Conservation (phyloP, 805 yeast genomes). For the Candida methanosorbosa region DNA sequence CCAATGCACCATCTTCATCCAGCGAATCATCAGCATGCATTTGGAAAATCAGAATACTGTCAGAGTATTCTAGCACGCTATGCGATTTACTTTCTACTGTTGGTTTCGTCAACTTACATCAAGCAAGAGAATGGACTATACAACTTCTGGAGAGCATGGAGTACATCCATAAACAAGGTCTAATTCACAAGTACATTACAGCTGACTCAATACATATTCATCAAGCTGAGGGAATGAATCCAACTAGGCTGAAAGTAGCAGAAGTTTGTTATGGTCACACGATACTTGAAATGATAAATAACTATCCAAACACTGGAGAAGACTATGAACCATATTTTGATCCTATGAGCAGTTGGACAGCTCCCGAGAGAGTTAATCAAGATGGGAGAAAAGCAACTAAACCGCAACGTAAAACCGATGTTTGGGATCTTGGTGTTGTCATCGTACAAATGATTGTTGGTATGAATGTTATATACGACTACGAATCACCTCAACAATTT, state of each 20-base stretch:
- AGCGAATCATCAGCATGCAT: conserved; percentile 13
- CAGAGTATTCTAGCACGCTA: conserved; percentile 56
- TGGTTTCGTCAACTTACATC: conserved; percentile 56
- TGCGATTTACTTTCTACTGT: conserved; percentile 61
- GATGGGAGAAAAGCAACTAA: conserved; percentile 24
- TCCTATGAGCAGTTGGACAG: conserved; percentile 47
- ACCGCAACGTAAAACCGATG: conserved; percentile 76
- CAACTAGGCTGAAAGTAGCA: conserved; percentile 48
- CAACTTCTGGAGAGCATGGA: conserved; percentile 83
- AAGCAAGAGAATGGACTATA: conserved; percentile 84
- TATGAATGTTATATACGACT: conserved; percentile 42
- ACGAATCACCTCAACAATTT: conserved; percentile 56
- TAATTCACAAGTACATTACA: conserved; percentile 63
- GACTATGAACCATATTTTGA: conserved; percentile 18
- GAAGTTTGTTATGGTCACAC: conserved; percentile 53
- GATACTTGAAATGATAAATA: conserved; percentile 28
- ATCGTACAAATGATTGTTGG: conserved; percentile 64
- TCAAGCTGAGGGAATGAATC: conserved; percentile 42
- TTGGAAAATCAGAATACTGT: conserved; percentile 65
- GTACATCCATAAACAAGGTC: conserved; percentile 74
- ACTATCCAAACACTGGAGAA: conserved; percentile 20
- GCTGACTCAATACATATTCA: conserved; percentile 49
- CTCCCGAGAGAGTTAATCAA: conserved; percentile 57
- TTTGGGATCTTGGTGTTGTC: conserved; percentile 86
- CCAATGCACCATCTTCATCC: conserved; percentile 7